A percentile compares a stretch with the other conserved stretches of the same genome.
Conservation (phyloP, 2,329 filamentous ascomycete genomes). For the Nigrospora sphaerica region DNA sequence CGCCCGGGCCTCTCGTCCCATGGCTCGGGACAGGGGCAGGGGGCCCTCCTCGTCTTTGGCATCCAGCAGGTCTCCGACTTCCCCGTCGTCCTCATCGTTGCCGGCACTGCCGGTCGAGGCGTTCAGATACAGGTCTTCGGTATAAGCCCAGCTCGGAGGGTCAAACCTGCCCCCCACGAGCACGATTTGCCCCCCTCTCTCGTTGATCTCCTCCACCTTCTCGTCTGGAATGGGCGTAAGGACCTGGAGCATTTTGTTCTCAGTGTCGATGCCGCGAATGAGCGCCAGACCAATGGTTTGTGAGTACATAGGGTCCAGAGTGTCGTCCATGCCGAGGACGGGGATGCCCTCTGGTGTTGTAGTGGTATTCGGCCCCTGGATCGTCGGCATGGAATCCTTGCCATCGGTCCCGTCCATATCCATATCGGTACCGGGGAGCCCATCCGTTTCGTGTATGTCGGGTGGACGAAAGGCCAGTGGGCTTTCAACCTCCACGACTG, state of each 20-base stretch:
- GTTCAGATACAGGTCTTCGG: constrained; percentile 48
- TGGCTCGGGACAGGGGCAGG: constrained; percentile 12
- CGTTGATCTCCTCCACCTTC: constrained; percentile 30
- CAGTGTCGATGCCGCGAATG: constrained; percentile 60
- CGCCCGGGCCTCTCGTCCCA: too few relatives aligned
- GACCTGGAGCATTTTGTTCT: constrained; percentile 50
- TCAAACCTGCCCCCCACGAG: constrained; percentile 65
- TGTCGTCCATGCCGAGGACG: constrained; percentile 50
- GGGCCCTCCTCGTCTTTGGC: constrained; percentile 23
- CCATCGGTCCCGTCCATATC: constrained; percentile 15
- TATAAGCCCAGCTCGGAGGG: constrained; percentile 62
- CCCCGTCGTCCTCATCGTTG: constrained; percentile 11
- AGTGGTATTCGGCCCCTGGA: constrained; percentile 15
- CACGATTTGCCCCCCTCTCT: constrained; percentile 43
- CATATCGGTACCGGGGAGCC: constrained; percentile 1
- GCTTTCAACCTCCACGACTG: constrained; percentile 56
- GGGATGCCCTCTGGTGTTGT: constrained; percentile 49
- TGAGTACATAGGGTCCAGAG: constrained; percentile 53
- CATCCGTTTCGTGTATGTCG: constrained; percentile 10
- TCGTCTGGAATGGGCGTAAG: constrained; percentile 49
- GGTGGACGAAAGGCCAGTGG: constrained; percentile 37
- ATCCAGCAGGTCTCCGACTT: constrained; percentile 18
- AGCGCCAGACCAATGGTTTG: constrained; percentile 58
- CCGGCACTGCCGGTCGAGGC: constrained; percentile 10
- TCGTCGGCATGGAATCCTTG: constrained; percentile 5